Conservation (phyloP, 352 stramenopile species). For the Phytopythium cucurbitacearum region DNA sequence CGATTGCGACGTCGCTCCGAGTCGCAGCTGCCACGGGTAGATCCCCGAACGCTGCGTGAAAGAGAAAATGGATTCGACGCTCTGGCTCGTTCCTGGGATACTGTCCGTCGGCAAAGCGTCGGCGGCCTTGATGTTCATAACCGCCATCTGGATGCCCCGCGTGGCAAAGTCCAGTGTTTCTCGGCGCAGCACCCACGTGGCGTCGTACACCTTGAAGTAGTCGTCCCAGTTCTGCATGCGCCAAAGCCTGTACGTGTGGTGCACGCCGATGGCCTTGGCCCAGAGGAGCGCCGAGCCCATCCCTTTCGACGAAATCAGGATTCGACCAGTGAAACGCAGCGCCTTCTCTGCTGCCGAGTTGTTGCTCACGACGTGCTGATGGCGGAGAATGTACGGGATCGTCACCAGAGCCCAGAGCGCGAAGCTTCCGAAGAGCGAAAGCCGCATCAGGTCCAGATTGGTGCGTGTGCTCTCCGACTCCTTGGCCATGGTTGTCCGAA, state of each 20-base stretch:
- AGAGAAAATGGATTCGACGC: slow-evolving; percentile 53
- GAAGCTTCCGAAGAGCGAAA: slow-evolving; percentile 72
- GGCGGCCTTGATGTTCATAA: slow-evolving; percentile 19
- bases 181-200: slow-evolving; percentile 75
- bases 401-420: slow-evolving; percentile 62
- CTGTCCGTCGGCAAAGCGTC: neutral
- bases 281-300: slow-evolving; percentile 64
- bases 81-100: slow-evolving; percentile 7
- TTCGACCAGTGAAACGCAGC: slow-evolving; percentile 61
- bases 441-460: slow-evolving; percentile 75
- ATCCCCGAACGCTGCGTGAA: slow-evolving; percentile 62
- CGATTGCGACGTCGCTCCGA: slow-evolving; percentile 36
- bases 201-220: slow-evolving; percentile 84
- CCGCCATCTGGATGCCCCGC: slow-evolving; percentile 66
- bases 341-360: slow-evolving; percentile 58
- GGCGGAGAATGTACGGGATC: slow-evolving; percentile 65
- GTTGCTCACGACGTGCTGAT: slow-evolving; percentile 38
- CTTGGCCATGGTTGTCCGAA: slow-evolving; percentile 49
- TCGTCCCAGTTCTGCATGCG: slow-evolving; percentile 79
- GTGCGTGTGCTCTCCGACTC: slow-evolving; percentile 40
- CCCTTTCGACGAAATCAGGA: slow-evolving; percentile 64
- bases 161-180: slow-evolving; percentile 85
- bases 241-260: slow-evolving; percentile 70
- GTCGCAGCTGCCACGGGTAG: slow-evolving; percentile 56
- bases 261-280: slow-evolving; percentile 55